A percentile compares a stretch with the other conserved stretches of the same genome.
Evolutionary conservation across 768 basidiomycete genomes (phyloP).

Genomic region (Podaxis carcinomalis): DNA sequence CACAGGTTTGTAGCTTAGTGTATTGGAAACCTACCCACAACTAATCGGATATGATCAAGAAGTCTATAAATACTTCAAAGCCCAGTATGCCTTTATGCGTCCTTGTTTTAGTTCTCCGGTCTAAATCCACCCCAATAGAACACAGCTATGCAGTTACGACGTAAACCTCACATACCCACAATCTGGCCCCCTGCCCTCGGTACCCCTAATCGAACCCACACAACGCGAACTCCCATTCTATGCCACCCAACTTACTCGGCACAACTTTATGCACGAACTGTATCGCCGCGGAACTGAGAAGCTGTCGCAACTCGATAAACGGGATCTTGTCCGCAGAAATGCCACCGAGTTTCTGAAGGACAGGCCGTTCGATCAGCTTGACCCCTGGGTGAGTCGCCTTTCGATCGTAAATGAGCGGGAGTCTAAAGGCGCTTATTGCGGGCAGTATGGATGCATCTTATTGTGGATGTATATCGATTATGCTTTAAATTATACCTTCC

Average conservation of each 20-base stretch:
- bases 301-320: constrained; percentile 14
- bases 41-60: constrained; percentile 67
- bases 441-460: constrained; percentile 60
- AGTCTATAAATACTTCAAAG: constrained; percentile 63
- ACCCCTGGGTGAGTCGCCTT: constrained; percentile 41
- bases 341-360: constrained; percentile 33
- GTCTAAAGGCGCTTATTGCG: background rate
- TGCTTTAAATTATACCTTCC: constrained; percentile 66
- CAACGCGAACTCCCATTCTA: constrained; percentile 30
- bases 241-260: constrained; percentile 18
- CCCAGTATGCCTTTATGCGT: constrained; percentile 46
- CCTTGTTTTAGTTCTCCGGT: background rate
- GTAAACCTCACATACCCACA: constrained; percentile 71
- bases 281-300: constrained; percentile 17
- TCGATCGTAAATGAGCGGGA: background rate
- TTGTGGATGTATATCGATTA: constrained; percentile 68
- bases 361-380: constrained; percentile 50
- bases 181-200: constrained; percentile 41
- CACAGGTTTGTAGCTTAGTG: constrained; percentile 35
- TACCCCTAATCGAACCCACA: constrained; percentile 30
- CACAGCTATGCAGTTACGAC: constrained; percentile 59
- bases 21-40: constrained; percentile 72
- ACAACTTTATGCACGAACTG: constrained; percentile 17
- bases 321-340: constrained; percentile 21
- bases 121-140: constrained; percentile 28